A percentile compares a stretch with the other conserved stretches of the same genome.
Conservation (phyloP, 768 basidiomycete species). For the Asterophora lycoperdoides region DNA sequence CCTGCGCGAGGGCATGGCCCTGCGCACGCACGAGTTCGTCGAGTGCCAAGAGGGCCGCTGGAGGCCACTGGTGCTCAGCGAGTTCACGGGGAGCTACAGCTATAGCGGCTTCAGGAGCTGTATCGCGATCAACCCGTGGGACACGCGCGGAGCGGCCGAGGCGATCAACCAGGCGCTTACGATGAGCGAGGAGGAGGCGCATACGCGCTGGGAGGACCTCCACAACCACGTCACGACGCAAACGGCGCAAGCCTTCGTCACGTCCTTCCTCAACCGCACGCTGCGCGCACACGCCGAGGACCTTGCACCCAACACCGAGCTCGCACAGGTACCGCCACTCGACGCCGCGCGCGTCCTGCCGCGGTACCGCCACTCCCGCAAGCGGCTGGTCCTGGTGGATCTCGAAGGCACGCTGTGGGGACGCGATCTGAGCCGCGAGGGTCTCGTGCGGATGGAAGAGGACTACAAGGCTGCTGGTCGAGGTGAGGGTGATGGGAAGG, state of each 20-base stretch:
- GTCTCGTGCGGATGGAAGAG: constrained; percentile 38
- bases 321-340: constrained; percentile 21
- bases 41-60: constrained; percentile 74
- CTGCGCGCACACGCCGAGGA: constrained; percentile 66
- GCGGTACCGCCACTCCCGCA: constrained; percentile 59
- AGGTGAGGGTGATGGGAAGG: constrained; percentile 1
- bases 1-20: constrained; percentile 84
- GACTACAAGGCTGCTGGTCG: constrained; percentile 14
- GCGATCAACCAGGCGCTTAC: constrained; percentile 50
- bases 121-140: constrained; percentile 85
- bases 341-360: constrained; percentile 52
- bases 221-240: constrained; percentile 85
- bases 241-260: constrained; percentile 81
- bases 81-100: constrained; percentile 86
- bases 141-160: constrained; percentile 74
- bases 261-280: constrained; percentile 71
- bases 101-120: constrained; percentile 86
- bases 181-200: constrained; percentile 72
- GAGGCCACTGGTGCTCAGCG: constrained; percentile 74
- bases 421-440: constrained; percentile 47
- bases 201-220: constrained; percentile 78
- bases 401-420: constrained; percentile 80
- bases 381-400: constrained; percentile 68
- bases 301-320: constrained; percentile 26
- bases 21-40: constrained; percentile 79